Conservation (phyloP, 2,329 filamentous ascomycete genomes). For the Aspergillus glaucus region DNA sequence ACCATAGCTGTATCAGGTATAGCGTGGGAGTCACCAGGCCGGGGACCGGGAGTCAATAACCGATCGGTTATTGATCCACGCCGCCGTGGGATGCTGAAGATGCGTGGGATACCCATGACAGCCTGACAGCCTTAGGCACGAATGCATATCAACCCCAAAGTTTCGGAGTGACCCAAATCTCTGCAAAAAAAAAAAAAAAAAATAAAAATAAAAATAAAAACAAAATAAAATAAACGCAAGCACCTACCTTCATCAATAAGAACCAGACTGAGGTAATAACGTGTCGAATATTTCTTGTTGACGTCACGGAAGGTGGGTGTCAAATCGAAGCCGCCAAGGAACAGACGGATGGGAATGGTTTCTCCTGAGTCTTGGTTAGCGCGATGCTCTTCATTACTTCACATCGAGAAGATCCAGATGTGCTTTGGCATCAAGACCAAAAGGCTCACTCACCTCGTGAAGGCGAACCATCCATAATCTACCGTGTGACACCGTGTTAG, state of each 20-base stretch:
- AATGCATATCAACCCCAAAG: constrained; percentile 3
- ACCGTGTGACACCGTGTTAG: constrained; percentile 6
- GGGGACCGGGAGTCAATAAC: constrained; percentile 22
- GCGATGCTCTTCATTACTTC: neutral
- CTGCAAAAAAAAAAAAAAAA: neutral
- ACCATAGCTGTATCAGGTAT: constrained; percentile 13
- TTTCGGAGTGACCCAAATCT: neutral
- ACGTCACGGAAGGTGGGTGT: constrained; percentile 98
- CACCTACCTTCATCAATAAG: constrained; percentile 82
- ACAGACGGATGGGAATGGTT: constrained; percentile 93
- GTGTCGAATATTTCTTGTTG: constrained; percentile 98
- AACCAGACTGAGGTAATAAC: constrained; percentile 94
- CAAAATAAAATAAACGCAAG: neutral
- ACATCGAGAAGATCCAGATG: neutral
- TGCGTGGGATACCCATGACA: neutral
- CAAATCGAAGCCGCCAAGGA: constrained; percentile 94
- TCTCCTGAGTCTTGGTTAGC: constrained; percentile 48
- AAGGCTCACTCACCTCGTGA: constrained; percentile 64
- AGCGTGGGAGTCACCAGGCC: constrained; percentile 25
- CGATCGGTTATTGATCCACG: constrained; percentile 28
- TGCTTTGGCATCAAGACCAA: neutral
- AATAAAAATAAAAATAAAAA: no score
- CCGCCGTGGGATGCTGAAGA: constrained; percentile 13
- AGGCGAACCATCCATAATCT: constrained; percentile 99
- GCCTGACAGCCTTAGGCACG: constrained; percentile 9